Conservation (phyloP, 1,139 yeast species). For the Arxiozyma bovina region DNA sequence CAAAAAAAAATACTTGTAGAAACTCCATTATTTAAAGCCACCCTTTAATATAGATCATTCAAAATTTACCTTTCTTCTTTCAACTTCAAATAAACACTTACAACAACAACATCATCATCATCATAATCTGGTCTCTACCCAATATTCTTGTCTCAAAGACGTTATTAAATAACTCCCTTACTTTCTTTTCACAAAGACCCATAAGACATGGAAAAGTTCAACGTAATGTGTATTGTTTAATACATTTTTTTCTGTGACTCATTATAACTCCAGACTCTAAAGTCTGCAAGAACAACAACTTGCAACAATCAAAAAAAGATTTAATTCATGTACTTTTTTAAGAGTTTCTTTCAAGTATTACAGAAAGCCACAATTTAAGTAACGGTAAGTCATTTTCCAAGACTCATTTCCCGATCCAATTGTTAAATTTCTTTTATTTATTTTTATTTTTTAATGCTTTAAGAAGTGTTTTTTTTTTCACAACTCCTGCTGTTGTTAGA, state of each 20-base stretch:
- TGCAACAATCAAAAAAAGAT: too few species aligned
- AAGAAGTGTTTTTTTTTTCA: too few species aligned
- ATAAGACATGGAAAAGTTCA: neutral
- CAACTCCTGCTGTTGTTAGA: neutral
- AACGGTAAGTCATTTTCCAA: too few species aligned
- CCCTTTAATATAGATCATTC: too few species aligned
- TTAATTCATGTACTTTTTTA: too few species aligned
- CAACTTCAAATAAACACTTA: neutral
- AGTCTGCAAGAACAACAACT: neutral
- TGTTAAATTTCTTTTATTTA: too few species aligned
- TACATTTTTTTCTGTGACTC: neutral
- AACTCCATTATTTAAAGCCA: neutral
- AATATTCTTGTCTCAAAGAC: neutral
- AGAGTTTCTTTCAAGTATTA: too few species aligned
- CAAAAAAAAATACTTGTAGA: neutral
- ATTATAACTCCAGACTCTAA: neutral
- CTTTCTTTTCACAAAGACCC: neutral
- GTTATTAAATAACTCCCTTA: neutral
- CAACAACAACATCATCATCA: too few species aligned
- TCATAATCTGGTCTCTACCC: neutral
- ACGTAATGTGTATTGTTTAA: too few species aligned
- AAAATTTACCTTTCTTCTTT: too few species aligned
- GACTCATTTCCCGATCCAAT: neutral
- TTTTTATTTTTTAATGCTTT: too few species aligned
- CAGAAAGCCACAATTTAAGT: neutral